Evolutionary conservation across 2,329 filamentous ascomycete genomes (phyloP).

Genomic region (Exophiala sideris): DNA sequence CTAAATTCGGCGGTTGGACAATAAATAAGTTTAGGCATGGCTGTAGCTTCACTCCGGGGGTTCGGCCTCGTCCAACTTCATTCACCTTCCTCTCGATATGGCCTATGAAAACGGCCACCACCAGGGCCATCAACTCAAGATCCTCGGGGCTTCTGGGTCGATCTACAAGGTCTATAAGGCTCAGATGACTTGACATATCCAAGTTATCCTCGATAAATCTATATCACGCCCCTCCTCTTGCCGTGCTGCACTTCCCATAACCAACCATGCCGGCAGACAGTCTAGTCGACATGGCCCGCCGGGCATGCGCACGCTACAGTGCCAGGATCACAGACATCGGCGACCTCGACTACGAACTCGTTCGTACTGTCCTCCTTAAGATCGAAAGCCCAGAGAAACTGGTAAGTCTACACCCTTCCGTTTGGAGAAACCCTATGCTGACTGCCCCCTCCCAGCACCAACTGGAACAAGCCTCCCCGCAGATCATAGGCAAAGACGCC

Average conservation of each 20-base stretch:
- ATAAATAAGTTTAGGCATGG: neutral
- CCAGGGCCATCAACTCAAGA: too few species aligned
- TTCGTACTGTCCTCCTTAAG: slow-evolving; percentile 65
- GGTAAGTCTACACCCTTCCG: slow-evolving; percentile 38
- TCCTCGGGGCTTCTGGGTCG: neutral
- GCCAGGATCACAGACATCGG: slow-evolving; percentile 66
- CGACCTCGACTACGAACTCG: slow-evolving; percentile 63
- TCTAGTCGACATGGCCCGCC: slow-evolving; percentile 28
- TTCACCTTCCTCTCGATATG: neutral
- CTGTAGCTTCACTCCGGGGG: too few species aligned
- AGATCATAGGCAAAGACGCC: slow-evolving; percentile 65
- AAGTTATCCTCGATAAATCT: neutral
- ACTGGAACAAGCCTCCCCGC: slow-evolving; percentile 73
- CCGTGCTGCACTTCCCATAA: neutral
- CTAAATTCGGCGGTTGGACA: neutral
- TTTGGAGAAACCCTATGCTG: neutral
- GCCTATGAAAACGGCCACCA: neutral
- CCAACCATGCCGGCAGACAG: slow-evolving; percentile 29
- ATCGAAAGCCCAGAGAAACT: slow-evolving; percentile 74
- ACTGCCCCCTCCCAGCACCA: slow-evolving; percentile 37
- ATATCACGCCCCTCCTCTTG: too few species aligned
- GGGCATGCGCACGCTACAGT: slow-evolving; percentile 28
- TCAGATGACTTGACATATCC: too few species aligned
- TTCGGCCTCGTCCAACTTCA: neutral
- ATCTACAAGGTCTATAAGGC: neutral